Conservation (phyloP, 179 eudicot genomes). For the Drosera spatulata region DNA sequence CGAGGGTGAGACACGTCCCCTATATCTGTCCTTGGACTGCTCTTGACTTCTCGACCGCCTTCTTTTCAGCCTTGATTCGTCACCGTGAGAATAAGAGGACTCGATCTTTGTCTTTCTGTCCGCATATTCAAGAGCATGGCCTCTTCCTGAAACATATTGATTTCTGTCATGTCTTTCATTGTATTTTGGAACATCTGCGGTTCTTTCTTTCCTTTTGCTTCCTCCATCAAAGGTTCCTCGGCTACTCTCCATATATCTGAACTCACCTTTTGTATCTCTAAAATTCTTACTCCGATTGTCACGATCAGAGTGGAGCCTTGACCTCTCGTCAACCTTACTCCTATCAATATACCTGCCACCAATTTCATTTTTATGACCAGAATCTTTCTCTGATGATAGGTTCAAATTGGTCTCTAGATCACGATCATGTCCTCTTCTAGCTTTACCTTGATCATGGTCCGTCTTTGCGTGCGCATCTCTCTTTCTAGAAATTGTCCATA, state of each 20-base stretch:
- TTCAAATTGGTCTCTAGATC: slow-evolving; percentile 26
- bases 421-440: slow-evolving; percentile 23
- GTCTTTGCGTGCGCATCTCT: slow-evolving; percentile 27
- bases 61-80: slow-evolving; percentile 47
- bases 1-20: slow-evolving; percentile 52
- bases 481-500: slow-evolving; percentile 20
- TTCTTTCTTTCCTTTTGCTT: slow-evolving; percentile 19
- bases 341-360: slow-evolving; percentile 28
- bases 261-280: slow-evolving; percentile 21
- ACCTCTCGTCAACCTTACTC: slow-evolving; percentile 26
- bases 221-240: slow-evolving; percentile 46
- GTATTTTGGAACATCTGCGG: slow-evolving; percentile 43
- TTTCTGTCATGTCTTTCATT: slow-evolving; percentile 29
- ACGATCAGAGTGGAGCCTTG: slow-evolving; percentile 28
- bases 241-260: slow-evolving; percentile 28
- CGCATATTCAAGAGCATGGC: slow-evolving; percentile 24
- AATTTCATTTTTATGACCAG: slow-evolving; percentile 14
- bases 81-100: slow-evolving; percentile 23
- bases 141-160: slow-evolving; percentile 31
- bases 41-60: slow-evolving; percentile 81
- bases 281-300: slow-evolving; percentile 27
- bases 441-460: slow-evolving; percentile 28
- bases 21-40: slow-evolving; percentile 34
- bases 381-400: slow-evolving; percentile 14
- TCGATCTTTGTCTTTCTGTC: slow-evolving; percentile 38